phyloP scores from a whole-genome alignment of 805 yeast genomes.

The Candida oleophila region DNA sequence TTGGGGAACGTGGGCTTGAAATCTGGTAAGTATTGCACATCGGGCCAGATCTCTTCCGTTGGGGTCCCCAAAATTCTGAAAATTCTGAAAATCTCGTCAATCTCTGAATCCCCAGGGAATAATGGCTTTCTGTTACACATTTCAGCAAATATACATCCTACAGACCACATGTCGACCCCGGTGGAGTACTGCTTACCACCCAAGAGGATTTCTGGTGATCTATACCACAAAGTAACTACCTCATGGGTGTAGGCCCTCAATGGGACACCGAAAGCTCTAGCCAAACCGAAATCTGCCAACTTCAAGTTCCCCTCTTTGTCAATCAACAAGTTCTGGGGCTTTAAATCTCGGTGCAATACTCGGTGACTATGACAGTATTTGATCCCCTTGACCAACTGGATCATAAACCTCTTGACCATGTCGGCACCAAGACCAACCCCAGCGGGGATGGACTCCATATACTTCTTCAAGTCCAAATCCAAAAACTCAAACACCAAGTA shows the following conservation, averaged over 20 bases:
- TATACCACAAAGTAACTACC: constrained; percentile 96
- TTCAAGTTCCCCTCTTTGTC: constrained; percentile 94
- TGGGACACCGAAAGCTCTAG: constrained; percentile 97
- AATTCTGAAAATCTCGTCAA: constrained; percentile 93
- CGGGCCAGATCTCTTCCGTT: constrained; percentile 91
- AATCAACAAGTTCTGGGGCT: constrained; percentile 93
- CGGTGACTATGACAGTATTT: constrained; percentile 93
- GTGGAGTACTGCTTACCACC: constrained; percentile 98
- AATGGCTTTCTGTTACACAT: constrained; percentile 95
- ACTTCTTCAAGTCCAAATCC: constrained; percentile 92
- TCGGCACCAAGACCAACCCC: constrained; percentile 87
- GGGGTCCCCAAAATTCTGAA: constrained; percentile 95
- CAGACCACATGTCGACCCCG: constrained; percentile 98
- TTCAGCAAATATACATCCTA: constrained; percentile 96
- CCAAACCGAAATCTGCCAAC: constrained; percentile 80
- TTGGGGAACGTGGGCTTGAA: constrained; percentile 91
- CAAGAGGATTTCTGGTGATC: constrained; percentile 92
- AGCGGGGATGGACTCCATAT: constrained; percentile 93
- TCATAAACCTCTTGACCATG: constrained; percentile 89
- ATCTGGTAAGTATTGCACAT: constrained; percentile 86
- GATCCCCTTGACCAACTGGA: constrained; percentile 87
- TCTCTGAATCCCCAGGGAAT: constrained; percentile 97
- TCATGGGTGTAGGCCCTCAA: constrained; percentile 96
- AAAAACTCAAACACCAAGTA: constrained; percentile 91
- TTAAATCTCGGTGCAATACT: constrained; percentile 90